These are phyloP conservation scores for Pseudogymnoascus sp. DNA, from an alignment of 2,329 filamentous ascomycete species.

Conservation along the genomic window DNA sequence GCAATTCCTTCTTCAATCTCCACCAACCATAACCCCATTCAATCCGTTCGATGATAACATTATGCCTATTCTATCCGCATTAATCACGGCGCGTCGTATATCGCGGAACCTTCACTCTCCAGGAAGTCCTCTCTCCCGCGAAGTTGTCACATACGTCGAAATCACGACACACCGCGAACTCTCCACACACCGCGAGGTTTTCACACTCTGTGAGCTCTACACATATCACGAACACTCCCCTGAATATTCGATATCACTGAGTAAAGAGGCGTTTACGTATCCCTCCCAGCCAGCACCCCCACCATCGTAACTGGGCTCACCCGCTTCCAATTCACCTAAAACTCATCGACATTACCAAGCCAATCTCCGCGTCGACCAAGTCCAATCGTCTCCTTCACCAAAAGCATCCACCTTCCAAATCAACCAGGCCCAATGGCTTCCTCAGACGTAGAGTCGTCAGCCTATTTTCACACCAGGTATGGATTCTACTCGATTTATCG, in stretches of 20 bases:
- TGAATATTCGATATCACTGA: background rate
- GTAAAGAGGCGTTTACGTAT: background rate
- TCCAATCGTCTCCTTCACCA: too few species aligned
- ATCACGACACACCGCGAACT: background rate
- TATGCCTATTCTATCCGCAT: background rate
- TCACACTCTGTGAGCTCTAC: background rate
- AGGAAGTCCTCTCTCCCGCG: background rate
- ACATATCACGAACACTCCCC: background rate
- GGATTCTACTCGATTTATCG: background rate
- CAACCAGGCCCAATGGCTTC: background rate
- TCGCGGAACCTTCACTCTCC: background rate
- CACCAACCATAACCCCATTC: background rate
- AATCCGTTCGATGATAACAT: background rate
- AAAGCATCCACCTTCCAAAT: background rate
- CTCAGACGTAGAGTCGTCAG: background rate
- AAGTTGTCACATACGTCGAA: background rate
- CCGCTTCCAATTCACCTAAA: background rate
- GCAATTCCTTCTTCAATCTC: background rate
- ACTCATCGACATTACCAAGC: background rate
- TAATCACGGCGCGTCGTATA: background rate
- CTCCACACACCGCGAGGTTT: background rate
- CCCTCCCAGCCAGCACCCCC: background rate
- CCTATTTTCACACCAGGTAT: background rate
- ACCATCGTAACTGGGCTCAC: background rate
- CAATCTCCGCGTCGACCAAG: background rate